A percentile compares a stretch with the other conserved stretches of the same genome.
phyloP scores from a whole-genome alignment of 2,329 filamentous ascomycete genomes.

The Trichoderma endophyticum region DNA sequence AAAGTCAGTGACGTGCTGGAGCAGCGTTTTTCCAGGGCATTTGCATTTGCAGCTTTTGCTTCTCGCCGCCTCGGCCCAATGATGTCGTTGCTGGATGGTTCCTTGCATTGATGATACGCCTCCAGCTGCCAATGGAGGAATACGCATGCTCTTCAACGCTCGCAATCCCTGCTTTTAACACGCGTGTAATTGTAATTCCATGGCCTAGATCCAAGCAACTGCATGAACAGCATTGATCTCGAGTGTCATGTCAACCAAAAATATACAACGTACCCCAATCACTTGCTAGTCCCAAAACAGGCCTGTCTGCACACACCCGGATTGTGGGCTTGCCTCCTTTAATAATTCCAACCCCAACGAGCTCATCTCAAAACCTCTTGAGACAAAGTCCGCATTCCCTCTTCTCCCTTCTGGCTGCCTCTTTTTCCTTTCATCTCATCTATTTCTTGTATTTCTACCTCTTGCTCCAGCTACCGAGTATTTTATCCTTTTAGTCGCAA shows the following conservation, averaged over 20 bases:
- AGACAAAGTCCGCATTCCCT: not conserved
- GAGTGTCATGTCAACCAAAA: not conserved
- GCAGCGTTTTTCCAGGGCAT: not conserved
- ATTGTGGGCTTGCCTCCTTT: constrained; percentile 14
- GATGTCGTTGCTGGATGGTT: not conserved
- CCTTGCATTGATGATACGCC: not conserved
- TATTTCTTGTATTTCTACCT: not conserved
- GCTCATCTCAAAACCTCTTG: not conserved
- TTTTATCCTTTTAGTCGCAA: not conserved
- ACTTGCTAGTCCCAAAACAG: constrained; percentile 6
- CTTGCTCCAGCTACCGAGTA: not conserved
- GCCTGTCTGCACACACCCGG: constrained; percentile 2
- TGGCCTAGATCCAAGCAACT: not conserved
- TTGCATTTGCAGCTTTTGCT: not conserved
- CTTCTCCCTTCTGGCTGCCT: not conserved
- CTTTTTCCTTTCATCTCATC: not conserved
- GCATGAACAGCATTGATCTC: not conserved
- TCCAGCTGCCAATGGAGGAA: not conserved
- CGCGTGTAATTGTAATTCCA: not conserved
- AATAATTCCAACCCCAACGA: not conserved
- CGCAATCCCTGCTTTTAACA: not conserved
- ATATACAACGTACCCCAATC: not conserved
- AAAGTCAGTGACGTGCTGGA: constrained; percentile 17
- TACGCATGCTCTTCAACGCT: not conserved
- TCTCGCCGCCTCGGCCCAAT: not conserved